phyloP scores from a whole-genome alignment of 2,329 filamentous ascomycete species.

The Aspergillus latus region DNA sequence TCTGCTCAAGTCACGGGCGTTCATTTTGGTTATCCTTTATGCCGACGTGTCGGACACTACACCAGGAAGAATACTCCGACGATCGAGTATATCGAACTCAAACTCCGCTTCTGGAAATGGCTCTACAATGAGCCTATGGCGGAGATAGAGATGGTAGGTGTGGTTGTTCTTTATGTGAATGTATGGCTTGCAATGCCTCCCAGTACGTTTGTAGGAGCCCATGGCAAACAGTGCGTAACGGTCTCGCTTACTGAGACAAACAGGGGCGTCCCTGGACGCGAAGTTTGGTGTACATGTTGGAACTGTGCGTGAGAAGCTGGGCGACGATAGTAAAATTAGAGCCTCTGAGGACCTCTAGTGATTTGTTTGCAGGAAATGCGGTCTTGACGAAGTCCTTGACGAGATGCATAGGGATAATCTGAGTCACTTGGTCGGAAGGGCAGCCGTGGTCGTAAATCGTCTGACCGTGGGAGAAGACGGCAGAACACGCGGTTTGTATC shows the following conservation, averaged over 20 bases:
- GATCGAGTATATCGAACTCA: neutral
- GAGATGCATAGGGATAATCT: conserved; percentile 18
- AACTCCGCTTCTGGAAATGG: conserved; percentile 1
- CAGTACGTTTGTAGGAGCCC: conserved; percentile 29
- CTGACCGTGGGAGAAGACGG: neutral
- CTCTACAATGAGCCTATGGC: neutral
- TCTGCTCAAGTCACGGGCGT: conserved; percentile 25
- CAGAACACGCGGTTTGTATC: conserved; percentile 16
- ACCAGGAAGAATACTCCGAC: neutral
- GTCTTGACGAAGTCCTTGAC: conserved; percentile 14
- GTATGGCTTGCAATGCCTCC: conserved; percentile 35
- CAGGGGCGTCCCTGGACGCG: conserved; percentile 26
- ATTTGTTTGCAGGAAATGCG: conserved; percentile 13
- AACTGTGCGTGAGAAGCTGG: conserved; percentile 17
- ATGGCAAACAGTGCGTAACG: conserved; percentile 30
- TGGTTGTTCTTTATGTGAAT: conserved; percentile 14
- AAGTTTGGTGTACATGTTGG: conserved; percentile 27
- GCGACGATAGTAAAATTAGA: conserved; percentile 3
- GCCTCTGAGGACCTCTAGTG: neutral
- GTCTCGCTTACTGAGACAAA: conserved; percentile 30
- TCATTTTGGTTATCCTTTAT: conserved; percentile 24
- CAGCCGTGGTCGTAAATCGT: no score
- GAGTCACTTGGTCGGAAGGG: neutral
- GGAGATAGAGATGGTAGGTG: conserved; percentile 12
- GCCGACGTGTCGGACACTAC: neutral